Conservation (phyloP, 371 early-diverging fungal species). For the Dinochytrium kinnereticum region DNA sequence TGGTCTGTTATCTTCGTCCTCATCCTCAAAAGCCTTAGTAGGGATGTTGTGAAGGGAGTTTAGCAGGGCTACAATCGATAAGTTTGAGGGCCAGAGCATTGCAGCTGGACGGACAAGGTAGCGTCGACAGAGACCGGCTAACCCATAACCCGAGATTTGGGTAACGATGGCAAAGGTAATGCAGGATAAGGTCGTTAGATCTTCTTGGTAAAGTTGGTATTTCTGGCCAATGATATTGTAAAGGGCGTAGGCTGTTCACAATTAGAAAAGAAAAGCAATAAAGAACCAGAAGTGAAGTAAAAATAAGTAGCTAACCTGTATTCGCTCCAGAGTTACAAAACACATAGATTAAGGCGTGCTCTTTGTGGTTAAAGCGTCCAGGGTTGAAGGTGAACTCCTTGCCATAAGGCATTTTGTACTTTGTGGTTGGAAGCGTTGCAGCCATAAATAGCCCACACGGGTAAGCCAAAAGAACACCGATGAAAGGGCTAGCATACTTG, state of each 20-base stretch:
- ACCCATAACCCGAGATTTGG: constrained; percentile 78
- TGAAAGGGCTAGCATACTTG: constrained; percentile 11
- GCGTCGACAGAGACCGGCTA: constrained; percentile 76
- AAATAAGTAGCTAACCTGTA: background rate
- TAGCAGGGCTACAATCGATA: constrained; percentile 75
- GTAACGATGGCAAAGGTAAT: constrained; percentile 62
- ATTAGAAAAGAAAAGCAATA: too few relatives aligned
- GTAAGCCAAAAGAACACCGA: constrained; percentile 28
- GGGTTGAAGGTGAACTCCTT: constrained; percentile 30
- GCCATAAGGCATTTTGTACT: background rate
- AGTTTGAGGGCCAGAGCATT: constrained; percentile 83
- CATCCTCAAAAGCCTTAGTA: background rate
- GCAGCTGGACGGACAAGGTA: constrained; percentile 76
- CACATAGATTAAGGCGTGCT: constrained; percentile 28
- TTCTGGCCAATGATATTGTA: constrained; percentile 33
- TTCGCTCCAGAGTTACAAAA: constrained; percentile 26
- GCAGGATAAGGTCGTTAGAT: background rate
- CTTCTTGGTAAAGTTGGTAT: constrained; percentile 12
- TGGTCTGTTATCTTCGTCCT: too few relatives aligned
- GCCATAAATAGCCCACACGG: constrained; percentile 31
- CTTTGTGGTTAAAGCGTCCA: constrained; percentile 23
- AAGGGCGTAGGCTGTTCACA: constrained; percentile 26
- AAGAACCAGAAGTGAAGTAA: too few relatives aligned
- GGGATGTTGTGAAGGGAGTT: constrained; percentile 66
- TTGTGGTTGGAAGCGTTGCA: constrained; percentile 10